Percentiles rank a stretch among this genome's conserved stretches.
Evolutionary conservation across 148 eudicot species (phyloP).

Genomic region (Pouteria glomerata): DNA sequence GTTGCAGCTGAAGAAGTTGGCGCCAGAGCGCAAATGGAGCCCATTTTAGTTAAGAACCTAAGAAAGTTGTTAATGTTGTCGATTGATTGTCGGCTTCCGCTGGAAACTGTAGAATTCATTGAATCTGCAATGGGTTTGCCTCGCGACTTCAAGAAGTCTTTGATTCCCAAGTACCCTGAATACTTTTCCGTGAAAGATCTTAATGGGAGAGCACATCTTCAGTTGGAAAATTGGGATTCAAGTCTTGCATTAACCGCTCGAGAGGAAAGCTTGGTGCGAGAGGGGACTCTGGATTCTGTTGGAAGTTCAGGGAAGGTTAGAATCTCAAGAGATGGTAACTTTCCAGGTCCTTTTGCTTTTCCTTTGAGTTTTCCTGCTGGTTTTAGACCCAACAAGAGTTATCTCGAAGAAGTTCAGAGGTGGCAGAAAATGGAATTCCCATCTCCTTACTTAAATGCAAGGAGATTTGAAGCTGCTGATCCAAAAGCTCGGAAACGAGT

Average conservation of each 20-base stretch:
- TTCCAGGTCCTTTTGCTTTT: conserved; percentile 71
- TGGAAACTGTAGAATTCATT: conserved; percentile 62
- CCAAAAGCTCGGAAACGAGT: conserved; percentile 72
- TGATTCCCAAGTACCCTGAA: conserved; percentile 62
- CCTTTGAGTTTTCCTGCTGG: conserved; percentile 61
- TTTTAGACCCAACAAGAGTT: conserved; percentile 78
- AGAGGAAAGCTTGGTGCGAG: conserved; percentile 46
- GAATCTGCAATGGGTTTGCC: conserved; percentile 71
- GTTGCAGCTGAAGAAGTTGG: conserved; percentile 61
- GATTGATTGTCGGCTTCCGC: conserved; percentile 69
- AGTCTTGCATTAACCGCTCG: conserved; percentile 66
- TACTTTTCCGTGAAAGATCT: conserved; percentile 56
- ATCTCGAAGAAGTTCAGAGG: conserved; percentile 65
- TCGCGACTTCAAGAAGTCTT: conserved; percentile 41
- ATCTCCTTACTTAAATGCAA: conserved; percentile 85
- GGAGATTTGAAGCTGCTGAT: conserved; percentile 63
- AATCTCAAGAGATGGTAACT: conserved; percentile 81
- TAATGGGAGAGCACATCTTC: conserved; percentile 46
- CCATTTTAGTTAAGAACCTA: conserved; percentile 68
- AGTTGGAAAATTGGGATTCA: conserved; percentile 83
- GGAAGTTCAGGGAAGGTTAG: conserved; percentile 28
- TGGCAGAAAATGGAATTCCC: conserved; percentile 94
- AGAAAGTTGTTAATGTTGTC: conserved; percentile 87
- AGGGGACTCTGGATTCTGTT: conserved; percentile 24
- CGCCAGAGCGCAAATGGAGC: conserved; percentile 66